A percentile compares a stretch with the other conserved stretches of the same genome.
Evolutionary conservation across 148 eudicot genomes (phyloP).

Genomic region (Nepenthes gracilis): DNA sequence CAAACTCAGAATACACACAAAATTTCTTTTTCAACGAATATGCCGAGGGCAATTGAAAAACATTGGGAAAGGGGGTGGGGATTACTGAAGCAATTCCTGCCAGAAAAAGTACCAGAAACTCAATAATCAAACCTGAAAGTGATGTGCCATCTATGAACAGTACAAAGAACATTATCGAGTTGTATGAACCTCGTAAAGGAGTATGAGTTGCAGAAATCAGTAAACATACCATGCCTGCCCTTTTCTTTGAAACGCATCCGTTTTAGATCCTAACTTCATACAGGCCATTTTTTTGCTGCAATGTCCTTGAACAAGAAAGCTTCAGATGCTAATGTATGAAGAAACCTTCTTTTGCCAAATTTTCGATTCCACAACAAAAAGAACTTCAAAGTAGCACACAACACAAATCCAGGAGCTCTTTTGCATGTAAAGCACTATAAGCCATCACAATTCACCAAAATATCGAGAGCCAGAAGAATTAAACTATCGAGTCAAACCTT

Average conservation of each 20-base stretch:
- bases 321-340: background rate
- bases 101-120: too few relatives aligned
- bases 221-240: conserved; percentile 82
- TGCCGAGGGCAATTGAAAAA: too few relatives aligned
- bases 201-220: conserved; percentile 4
- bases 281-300: conserved; percentile 50
- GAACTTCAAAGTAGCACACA: background rate
- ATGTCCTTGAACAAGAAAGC: background rate
- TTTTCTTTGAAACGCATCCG: conserved; percentile 75
- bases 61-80: too few relatives aligned
- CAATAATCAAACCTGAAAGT: too few relatives aligned
- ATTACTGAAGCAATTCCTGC: too few relatives aligned
- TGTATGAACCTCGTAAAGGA: background rate
- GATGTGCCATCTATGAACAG: too few relatives aligned
- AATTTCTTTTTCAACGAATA: too few relatives aligned
- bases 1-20: too few relatives aligned
- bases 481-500: background rate
- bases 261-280: conserved; percentile 84
- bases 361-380: too few relatives aligned
- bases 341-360: too few relatives aligned
- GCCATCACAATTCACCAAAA: background rate
- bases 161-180: too few relatives aligned
- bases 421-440: background rate
- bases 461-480: too few relatives aligned
- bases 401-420: background rate